Percentiles rank a stretch among this genome's conserved stretches.
phyloP scores from a whole-genome alignment of 371 early-diverging fungal genomes.

The Syncephalastrum sp. region DNA sequence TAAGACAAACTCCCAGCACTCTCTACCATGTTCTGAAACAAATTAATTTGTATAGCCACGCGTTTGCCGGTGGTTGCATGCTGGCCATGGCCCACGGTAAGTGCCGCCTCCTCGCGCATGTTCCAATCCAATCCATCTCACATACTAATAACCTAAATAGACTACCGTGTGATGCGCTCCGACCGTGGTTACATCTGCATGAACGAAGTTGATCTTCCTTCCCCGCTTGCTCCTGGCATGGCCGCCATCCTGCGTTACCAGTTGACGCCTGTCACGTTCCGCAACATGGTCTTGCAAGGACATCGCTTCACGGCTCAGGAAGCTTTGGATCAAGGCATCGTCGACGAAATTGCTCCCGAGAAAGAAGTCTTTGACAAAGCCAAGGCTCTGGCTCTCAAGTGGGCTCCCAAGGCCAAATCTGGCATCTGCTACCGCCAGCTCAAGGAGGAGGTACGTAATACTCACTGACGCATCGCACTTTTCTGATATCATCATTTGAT shows the following conservation, averaged over 20 bases:
- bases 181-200: constrained; percentile 80
- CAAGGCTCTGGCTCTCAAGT: constrained; percentile 55
- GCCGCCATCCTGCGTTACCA: constrained; percentile 65
- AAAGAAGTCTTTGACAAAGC: constrained; percentile 52
- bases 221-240: constrained; percentile 76
- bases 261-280: constrained; percentile 51
- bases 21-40: background rate
- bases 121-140: background rate
- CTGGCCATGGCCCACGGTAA: constrained; percentile 75
- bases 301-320: constrained; percentile 64
- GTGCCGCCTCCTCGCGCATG: background rate
- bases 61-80: constrained; percentile 86
- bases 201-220: constrained; percentile 81
- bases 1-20: constrained; percentile 10
- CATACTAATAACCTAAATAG: constrained; percentile 22
- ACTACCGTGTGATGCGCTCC: constrained; percentile 79
- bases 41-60: constrained; percentile 49
- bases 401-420: constrained; percentile 56
- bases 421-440: constrained; percentile 45
- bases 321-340: constrained; percentile 60
- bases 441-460: constrained; percentile 38
- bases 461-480: background rate
- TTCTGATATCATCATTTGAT: background rate
- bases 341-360: constrained; percentile 56
- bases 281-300: constrained; percentile 69